phyloP scores from a whole-genome alignment of 2,329 filamentous ascomycete species.

The Fusarium haematococcum region DNA sequence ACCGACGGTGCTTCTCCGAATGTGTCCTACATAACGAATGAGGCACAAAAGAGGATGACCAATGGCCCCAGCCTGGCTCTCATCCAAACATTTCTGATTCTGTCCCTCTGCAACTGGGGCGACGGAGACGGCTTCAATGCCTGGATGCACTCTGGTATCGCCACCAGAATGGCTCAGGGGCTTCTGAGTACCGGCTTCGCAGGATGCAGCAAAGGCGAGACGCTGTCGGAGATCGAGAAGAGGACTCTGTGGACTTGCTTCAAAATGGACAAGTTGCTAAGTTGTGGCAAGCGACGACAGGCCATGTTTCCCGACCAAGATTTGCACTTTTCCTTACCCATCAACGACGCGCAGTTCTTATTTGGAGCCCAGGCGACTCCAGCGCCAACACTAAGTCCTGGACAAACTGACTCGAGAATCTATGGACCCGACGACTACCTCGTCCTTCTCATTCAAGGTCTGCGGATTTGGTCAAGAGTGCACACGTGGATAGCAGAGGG shows the following conservation, averaged over 20 bases:
- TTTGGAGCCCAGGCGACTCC: conserved; percentile 20
- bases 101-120: conserved; percentile 41
- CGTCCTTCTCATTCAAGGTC: conserved; percentile 27
- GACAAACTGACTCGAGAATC: background rate
- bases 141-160: conserved; percentile 44
- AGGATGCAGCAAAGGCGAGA: conserved; percentile 20
- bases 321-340: conserved; percentile 27
- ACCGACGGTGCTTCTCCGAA: background rate
- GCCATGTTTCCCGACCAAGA: conserved; percentile 35
- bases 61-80: conserved; percentile 29
- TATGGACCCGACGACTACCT: conserved; percentile 31
- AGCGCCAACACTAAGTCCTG: background rate
- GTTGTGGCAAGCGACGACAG: conserved; percentile 38
- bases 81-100: conserved; percentile 37
- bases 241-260: conserved; percentile 42
- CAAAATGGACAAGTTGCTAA: conserved; percentile 38
- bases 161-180: conserved; percentile 41
- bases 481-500: conserved; percentile 42
- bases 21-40: conserved; percentile 5
- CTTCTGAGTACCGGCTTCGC: conserved; percentile 35
- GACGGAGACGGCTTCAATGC: conserved; percentile 43
- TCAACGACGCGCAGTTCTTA: conserved; percentile 35
- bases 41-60: conserved; percentile 28
- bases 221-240: conserved; percentile 36
- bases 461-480: conserved; percentile 40